phyloP scores from a whole-genome alignment of 179 eudicot species.

The Vitellaria paradoxa region DNA sequence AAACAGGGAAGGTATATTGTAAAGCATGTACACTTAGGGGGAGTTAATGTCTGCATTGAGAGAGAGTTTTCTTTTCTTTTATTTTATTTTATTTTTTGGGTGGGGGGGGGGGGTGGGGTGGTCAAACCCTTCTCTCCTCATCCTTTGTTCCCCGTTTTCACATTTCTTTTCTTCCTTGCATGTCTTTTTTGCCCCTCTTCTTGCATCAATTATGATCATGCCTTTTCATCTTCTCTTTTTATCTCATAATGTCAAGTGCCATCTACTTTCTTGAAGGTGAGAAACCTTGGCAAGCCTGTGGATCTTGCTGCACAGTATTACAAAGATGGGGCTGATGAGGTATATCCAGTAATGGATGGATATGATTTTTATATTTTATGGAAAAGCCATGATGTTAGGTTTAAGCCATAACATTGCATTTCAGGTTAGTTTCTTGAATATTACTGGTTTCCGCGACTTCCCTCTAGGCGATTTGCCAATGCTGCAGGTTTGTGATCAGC shows the following conservation, averaged over 20 bases:
- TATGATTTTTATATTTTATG: background rate
- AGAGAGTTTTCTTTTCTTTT: too few species aligned
- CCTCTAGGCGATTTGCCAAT: slow-evolving; percentile 99
- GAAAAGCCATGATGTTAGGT: slow-evolving; percentile 10
- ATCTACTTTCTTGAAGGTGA: slow-evolving; percentile 62
- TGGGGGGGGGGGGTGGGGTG: too few species aligned
- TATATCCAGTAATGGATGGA: slow-evolving; percentile 27
- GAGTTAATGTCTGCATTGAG: too few species aligned
- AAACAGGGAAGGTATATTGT: background rate
- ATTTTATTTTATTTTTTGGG: too few species aligned
- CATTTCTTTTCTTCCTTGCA: too few species aligned
- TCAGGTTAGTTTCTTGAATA: slow-evolving; percentile 88
- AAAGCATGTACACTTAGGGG: too few species aligned
- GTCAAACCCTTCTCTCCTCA: too few species aligned
- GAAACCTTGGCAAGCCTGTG: slow-evolving; percentile 99
- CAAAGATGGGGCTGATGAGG: slow-evolving; percentile 99
- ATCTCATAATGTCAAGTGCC: too few species aligned
- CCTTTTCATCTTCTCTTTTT: too few species aligned
- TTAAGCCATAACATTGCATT: slow-evolving; percentile 16
- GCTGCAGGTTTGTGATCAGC: slow-evolving; percentile 63
- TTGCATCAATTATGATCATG: too few species aligned
- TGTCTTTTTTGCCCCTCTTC: too few species aligned
- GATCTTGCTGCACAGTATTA: slow-evolving; percentile 96
- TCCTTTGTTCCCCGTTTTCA: too few species aligned
- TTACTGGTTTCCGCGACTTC: slow-evolving; percentile 95